These are phyloP conservation scores for Brassica hybrid DNA, from an alignment of 441 rosid species.

Conservation along the genomic window DNA sequence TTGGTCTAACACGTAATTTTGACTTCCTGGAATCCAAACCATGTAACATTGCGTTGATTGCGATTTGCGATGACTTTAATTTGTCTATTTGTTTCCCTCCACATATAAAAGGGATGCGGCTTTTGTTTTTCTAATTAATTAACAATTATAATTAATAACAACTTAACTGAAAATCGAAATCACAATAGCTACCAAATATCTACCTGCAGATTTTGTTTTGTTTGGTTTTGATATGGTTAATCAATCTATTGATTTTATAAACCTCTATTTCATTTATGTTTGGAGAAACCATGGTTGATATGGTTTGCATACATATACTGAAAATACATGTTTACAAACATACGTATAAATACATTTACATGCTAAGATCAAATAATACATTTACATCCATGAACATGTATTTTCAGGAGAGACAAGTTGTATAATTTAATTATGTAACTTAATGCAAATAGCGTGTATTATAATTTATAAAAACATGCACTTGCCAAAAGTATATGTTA, in stretches of 20 bases:
- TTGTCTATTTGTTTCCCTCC: conserved; percentile 3
- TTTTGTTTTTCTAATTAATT: conserved; percentile 21
- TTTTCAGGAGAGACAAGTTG: conserved; percentile 38
- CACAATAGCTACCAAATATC: conserved; percentile 15
- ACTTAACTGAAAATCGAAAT: conserved; percentile 1
- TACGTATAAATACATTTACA: neutral
- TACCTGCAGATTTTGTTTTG: neutral
- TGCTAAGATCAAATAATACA: too few species aligned
- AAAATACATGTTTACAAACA: neutral
- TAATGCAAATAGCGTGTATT: conserved; percentile 36
- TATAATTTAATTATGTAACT: conserved; percentile 16
- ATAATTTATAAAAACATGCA: conserved; percentile 39
- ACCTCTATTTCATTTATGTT: too few species aligned
- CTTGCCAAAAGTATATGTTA: conserved; percentile 38
- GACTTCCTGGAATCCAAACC: conserved; percentile 3
- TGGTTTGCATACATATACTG: neutral
- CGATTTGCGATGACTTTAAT: conserved; percentile 7
- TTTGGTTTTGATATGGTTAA: neutral
- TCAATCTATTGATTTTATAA: neutral
- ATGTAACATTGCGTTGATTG: neutral
- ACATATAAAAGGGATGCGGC: conserved; percentile 17
- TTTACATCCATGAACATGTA: conserved; percentile 24
- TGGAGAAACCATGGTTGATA: too few species aligned
- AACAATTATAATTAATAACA: neutral
- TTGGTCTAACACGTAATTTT: conserved; percentile 2